Evolutionary conservation across 225 moss, liverwort and hornwort species (phyloP), one percentile per base, ranked within the genome.

Genomic region (Lunularia cruciata): DNA sequence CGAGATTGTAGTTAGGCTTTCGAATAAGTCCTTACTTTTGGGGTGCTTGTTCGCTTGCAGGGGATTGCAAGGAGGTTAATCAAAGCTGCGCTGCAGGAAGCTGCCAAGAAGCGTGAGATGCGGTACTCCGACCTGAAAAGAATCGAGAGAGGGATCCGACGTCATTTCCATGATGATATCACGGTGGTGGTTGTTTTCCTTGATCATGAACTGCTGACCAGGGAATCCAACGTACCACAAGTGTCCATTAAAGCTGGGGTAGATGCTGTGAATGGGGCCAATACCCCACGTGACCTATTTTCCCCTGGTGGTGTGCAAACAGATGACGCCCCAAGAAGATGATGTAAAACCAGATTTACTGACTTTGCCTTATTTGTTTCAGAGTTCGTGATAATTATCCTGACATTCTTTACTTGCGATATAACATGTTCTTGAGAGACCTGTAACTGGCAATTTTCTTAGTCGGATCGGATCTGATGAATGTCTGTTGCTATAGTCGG

Each of bases 101-200:
- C 93, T 68, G 96, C 96, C 3, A 98, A 91, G 81, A 98, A 98
- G 77, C 93, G 96, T 4, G 96, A 98, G 83, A 98, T 98, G 96
- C 89, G 96, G 19, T 98, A 84, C 55, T 82, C 92, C 4, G 96
- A 98, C 74, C 87, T 98, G 2, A 93, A 82, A 78, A 85, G 76
- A 63, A 88, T 98, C 55, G 96, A 98, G 78, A 89, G 80, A 39
- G 96, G 96, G 14, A 93, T 98, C 60, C 86, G 96, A 37, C 87
- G 96, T 60, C 96, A 98, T 80, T 98, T 98, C 48, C 96, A 98
- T 75, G 96, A 87, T 76, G 85, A 84, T 37, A 75, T 87, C 15
- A 87, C 85, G 1, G 85, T 85, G 42, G 68, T 81, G 59, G 75
- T 81, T 78, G 73, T 86, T 65, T 73, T 79, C 31, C 73, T 83